phyloP scores from a whole-genome alignment of 1,139 yeast species.

The Wickerhamiella infanticola region DNA sequence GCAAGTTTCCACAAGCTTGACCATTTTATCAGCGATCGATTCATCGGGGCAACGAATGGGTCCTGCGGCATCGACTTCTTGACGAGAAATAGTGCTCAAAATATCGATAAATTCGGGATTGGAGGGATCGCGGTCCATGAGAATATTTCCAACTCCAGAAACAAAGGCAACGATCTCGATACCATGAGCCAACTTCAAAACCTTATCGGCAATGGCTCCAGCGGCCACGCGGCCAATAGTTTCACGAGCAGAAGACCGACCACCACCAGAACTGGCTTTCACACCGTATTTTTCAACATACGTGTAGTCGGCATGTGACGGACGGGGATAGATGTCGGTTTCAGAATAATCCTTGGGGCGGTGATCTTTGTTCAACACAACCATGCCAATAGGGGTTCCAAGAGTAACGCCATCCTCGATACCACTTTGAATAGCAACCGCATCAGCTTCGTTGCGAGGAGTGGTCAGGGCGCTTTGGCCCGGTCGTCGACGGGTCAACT shows the following conservation, averaged over 20 bases:
- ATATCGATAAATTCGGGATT: conserved; percentile 48
- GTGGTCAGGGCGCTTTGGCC: conserved; percentile 89
- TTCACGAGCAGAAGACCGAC: conserved; percentile 93
- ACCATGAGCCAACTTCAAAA: conserved; percentile 54
- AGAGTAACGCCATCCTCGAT: conserved; percentile 80
- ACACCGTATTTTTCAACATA: conserved; percentile 79
- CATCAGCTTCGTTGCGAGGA: conserved; percentile 89
- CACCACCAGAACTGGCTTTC: conserved; percentile 94
- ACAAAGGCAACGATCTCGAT: conserved; percentile 97
- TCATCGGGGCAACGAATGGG: conserved; percentile 91
- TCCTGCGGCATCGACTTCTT: conserved; percentile 70
- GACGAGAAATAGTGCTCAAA: conserved; percentile 67
- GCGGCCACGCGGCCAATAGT: conserved; percentile 98
- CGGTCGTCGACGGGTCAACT: conserved; percentile 90
- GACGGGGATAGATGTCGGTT: conserved; percentile 90
- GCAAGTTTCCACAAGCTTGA: conserved; percentile 69
- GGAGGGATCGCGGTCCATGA: conserved; percentile 59
- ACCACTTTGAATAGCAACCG: conserved; percentile 86
- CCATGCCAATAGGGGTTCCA: conserved; percentile 93
- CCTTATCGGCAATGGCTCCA: conserved; percentile 94
- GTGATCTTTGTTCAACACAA: conserved; percentile 86
- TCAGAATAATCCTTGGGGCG: conserved; percentile 92
- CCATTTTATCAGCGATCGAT: conserved; percentile 59
- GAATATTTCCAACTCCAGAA: conserved; percentile 66
- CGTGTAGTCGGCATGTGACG: conserved; percentile 95